phyloP scores from a whole-genome alignment of 2,329 filamentous ascomycete species.

The Boeremia lycopersici region DNA sequence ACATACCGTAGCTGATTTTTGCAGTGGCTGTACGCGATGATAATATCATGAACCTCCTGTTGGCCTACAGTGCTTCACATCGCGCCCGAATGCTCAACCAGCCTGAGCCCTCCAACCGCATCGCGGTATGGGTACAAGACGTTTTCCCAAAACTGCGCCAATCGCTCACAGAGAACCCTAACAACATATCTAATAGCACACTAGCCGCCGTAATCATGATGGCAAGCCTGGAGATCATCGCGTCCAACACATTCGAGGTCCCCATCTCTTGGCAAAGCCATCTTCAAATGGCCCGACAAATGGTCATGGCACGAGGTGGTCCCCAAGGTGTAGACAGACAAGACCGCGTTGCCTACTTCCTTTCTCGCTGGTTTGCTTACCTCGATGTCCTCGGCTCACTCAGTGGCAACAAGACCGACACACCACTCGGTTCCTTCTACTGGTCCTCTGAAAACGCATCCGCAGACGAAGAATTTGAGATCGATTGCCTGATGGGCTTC shows the following conservation, averaged over 20 bases:
- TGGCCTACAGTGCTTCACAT: slow-evolving; percentile 86
- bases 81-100: slow-evolving; percentile 76
- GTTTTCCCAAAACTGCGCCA: slow-evolving; percentile 75
- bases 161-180: slow-evolving; percentile 61
- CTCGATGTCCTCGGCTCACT: slow-evolving; percentile 79
- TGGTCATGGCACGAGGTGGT: slow-evolving; percentile 71
- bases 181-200: slow-evolving; percentile 69
- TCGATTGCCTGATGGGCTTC: slow-evolving; percentile 83
- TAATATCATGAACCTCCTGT: slow-evolving; percentile 75
- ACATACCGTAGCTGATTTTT: slow-evolving; percentile 25
- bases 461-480: slow-evolving; percentile 68
- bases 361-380: slow-evolving; percentile 83
- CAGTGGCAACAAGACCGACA: slow-evolving; percentile 59
- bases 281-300: slow-evolving; percentile 73
- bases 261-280: slow-evolving; percentile 81
- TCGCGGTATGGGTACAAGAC: slow-evolving; percentile 79
- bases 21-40: slow-evolving; percentile 69
- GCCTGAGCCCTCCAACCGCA: slow-evolving; percentile 75
- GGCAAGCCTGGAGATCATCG: slow-evolving; percentile 81
- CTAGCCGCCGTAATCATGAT: slow-evolving; percentile 86
- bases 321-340: slow-evolving; percentile 59
- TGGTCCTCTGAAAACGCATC: slow-evolving; percentile 52
- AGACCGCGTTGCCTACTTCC: slow-evolving; percentile 69
- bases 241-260: slow-evolving; percentile 80
- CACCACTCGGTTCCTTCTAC: slow-evolving; percentile 51